Evolutionary conservation across 2,329 filamentous ascomycete genomes (phyloP), one percentile per base, ranked within the genome.

Genomic region (Shiraia sp.): DNA sequence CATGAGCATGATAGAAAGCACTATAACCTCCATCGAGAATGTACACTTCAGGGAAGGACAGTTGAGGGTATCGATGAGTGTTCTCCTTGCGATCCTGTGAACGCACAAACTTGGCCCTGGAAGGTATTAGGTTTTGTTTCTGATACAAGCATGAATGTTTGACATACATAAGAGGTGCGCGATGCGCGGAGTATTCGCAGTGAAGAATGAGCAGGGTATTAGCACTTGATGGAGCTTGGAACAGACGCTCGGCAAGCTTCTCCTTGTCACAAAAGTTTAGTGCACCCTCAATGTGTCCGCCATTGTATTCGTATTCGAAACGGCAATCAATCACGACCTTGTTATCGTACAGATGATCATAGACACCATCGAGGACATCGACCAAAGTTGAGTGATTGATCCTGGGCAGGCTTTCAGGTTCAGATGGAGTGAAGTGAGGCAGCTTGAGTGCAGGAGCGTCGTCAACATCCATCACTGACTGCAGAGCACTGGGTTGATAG

Each of bases 231-330:
- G 59, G 47, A 10, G 57, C 43, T 23, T 61, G 78, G 69, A 99
- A 96, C 34, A 99, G 81, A 55, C 91, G 83, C 40, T 78, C 77
- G 7, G 90, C 83, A 44, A 99, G 78, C 47, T 87, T 75, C 61
- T 99, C 92, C 72, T 96, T 96, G 75, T 96, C 90, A 72, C 96
- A 97, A 76, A 90, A 93, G 76, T 99, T 99, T 72, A 96, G 78
- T 30, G 93, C 93, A 13, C 88, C 88, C 55, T 90, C 82, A 64
- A 99, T 96, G 69, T 99, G 93, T 24, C 93, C 93, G 42, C 93
- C 93, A 12, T 96, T 87, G 67, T 95, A 99, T 73, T 99, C 93
- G 70, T 99, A 99, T 77, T 99, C 93, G 66, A 99, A 99, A 14
- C 93, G 88, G 70, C 93, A 99, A 71, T 99, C 93, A 61, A 99